Base-by-base conservation (phyloP, 345 rosid species). In the Pistacia vera region DNA sequence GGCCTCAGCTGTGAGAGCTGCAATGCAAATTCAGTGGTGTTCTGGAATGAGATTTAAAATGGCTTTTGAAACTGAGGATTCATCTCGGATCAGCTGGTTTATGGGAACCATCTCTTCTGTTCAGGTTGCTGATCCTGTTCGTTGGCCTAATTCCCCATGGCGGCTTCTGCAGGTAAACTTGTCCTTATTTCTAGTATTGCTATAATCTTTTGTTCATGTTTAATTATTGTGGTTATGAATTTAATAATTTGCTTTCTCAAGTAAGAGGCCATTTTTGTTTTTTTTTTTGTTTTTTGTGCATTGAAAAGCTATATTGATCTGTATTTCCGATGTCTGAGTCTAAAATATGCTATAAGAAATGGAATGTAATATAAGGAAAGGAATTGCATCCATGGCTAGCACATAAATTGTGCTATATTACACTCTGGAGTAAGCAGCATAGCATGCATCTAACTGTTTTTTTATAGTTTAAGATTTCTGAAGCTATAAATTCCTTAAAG, bases 81-180 rank as follows among this genome's bases (percentile, higher is more conserved):
- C 98, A 0, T 95, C 99, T 12, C 83, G 98, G 68, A 91, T 95
- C 46, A 95, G 99, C 78, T 95, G 99, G 98, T 95, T 95, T 78
- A 92, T 90, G 96, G 99, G 99, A 41, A 92, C 94, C 25, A 89
- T 92, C 44, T 91, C 99, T 36, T 80, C 83, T 70, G 99, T 90
- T 71, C 92, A 89, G 69, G 92, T 95, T 63, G 82, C 89, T 44
- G 97, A 95, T 67, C 90, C 91, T 36, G 81, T 90, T 49, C 90
- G 79, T 58, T 95, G 99, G 99, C 93, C 98, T 63, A 86, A 87
- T 75, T 95, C 99, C 28, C 98, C 97, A 11, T 95, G 99, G 99
- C 84, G 97, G 4, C 90, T 95, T 80, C 84, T 95, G 4, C 94
- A 89, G 98, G 99, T 95, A 83, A 52, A n/a, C 11, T 38, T 62